Base-by-base conservation (phyloP, 345 rosid species). In the Camelina hispida region DNA sequence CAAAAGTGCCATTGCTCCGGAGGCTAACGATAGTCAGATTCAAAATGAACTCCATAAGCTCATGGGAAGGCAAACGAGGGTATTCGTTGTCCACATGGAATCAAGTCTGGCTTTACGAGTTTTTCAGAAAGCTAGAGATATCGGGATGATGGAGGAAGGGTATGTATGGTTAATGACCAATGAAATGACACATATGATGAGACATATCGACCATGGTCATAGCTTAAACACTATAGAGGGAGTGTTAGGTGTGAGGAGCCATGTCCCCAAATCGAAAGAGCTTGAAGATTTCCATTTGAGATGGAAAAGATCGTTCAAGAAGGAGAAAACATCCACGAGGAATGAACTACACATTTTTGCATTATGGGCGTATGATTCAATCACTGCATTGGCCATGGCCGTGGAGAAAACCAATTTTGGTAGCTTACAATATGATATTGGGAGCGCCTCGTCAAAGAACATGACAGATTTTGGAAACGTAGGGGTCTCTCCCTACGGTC, bases 101-200 rank as follows among this genome's bases (percentile, higher is more conserved):
- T 22, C 75, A 0, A 16, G 17, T 28, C 72, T 84, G 0, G 89
- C 78, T 1, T 25, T 80, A 37, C 68, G 84, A 1, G 4, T 86
- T 25, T 84, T 90, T 14, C 16, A 72, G 3, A 74, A 48, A 67
- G 91, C 84, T 1, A 63, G 69, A 25, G 77, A 83, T 69, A 55
- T 47, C 0, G 87, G 88, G 40, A 90, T 89, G 92, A 84, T 89
- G 89, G 62, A 71, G 1, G 66, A 75, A 22, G 91, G 93, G 3
- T 87, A 83, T 50, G 87, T 75, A n/a, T 90, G 96, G 93, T 68
- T 90, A 48, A 6, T 79, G 20, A 74, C 85, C 22, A 28, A 69
- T 2, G 67, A 57, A 13, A 46, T 78, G 44, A 65, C 82, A 34
- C 60, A 66, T 30, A 37, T 67, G 54, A 3, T 83, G 13, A 69